A percentile compares a stretch with the other conserved stretches of the same genome.
These are phyloP conservation scores for Eurotiales sp. DNA, from an alignment of 2,329 filamentous ascomycete species.

Conservation along the genomic window DNA sequence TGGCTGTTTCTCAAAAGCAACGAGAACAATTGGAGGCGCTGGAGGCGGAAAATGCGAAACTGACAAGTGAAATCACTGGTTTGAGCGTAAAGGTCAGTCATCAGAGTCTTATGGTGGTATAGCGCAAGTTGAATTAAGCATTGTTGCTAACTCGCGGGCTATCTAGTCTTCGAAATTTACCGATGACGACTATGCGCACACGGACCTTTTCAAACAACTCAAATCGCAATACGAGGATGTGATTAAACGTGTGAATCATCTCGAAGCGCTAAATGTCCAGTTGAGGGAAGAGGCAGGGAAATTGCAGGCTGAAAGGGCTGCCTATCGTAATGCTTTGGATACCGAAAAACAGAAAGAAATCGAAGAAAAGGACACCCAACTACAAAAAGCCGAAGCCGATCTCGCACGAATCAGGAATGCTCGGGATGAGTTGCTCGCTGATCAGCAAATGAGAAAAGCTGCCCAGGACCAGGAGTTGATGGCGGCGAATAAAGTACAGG, in stretches of 20 bases:
- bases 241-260: constrained; percentile 83
- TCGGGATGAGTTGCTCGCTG: constrained; percentile 80
- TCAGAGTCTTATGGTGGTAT: background rate
- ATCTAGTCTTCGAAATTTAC: constrained; percentile 65
- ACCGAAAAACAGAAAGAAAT: constrained; percentile 70
- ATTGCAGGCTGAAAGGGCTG: constrained; percentile 76
- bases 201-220: constrained; percentile 88
- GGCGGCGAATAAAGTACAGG: constrained; percentile 70
- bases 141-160: constrained; percentile 17
- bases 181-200: constrained; percentile 91
- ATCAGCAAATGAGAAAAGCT: constrained; percentile 73
- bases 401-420: constrained; percentile 78
- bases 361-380: constrained; percentile 74
- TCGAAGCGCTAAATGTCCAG: constrained; percentile 84
- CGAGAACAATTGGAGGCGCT: constrained; percentile 83
- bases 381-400: constrained; percentile 77
- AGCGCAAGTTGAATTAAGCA: constrained; percentile 5
- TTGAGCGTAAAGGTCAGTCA: constrained; percentile 55
- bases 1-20: constrained; percentile 72
- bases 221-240: constrained; percentile 89
- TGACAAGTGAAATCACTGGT: constrained; percentile 75
- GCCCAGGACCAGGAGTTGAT: constrained; percentile 71
- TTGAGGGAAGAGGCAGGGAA: constrained; percentile 81
- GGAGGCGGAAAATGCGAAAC: constrained; percentile 68
- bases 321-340: constrained; percentile 76